Evolutionary conservation across 2,329 filamentous ascomycete species (phyloP), one percentile per base, ranked within the genome.

Genomic region (Penicillium sp.): DNA sequence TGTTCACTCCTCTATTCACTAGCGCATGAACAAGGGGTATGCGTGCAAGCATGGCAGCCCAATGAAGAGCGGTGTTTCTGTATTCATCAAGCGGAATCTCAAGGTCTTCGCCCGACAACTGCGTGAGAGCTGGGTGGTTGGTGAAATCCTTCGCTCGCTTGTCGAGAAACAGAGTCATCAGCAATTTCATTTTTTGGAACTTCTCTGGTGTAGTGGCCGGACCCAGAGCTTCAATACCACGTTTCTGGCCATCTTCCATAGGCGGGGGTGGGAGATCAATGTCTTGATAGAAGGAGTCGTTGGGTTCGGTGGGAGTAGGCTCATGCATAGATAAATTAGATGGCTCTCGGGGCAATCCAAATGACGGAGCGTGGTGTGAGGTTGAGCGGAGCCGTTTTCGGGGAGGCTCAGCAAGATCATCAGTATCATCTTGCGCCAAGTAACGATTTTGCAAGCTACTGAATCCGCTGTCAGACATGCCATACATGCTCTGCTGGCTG

Each of bases 41-140:
- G 15, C 93, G 88, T 2, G 92, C 92, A 45, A 99, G 81, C 4
- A 94, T 97, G 5, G 94, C 92, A 2, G 94, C 94, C 94, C 94
- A 99, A 69, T 97, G 93, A 40, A 99, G 79, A 2, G 92, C 92
- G 18, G 92, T 97, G 68, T 97, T 79, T 23, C 71, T 91, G 56
- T 91, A 91, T 25, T 88, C 83, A 68, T 99, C 94, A 54, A 99
- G 90, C 1, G 94, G 93, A 71, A 94, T 88, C 68, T 99, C 94
- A 22, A 97, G 83, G 63, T 99, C 93, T 37, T 87, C 79, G 0
- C 90, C 85, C 1, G 86, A 88, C 53, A 97, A 81, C 9, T 86
- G 86, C 46, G 86, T 81, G 37, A 99, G 84, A 37, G 89, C 88
- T 11, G 92, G 89, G 66, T 93, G 88, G 53, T 88, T 86, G 1